phyloP scores from a whole-genome alignment of 1,139 yeast genomes.

The Keqinozyma sinolaborantium region DNA sequence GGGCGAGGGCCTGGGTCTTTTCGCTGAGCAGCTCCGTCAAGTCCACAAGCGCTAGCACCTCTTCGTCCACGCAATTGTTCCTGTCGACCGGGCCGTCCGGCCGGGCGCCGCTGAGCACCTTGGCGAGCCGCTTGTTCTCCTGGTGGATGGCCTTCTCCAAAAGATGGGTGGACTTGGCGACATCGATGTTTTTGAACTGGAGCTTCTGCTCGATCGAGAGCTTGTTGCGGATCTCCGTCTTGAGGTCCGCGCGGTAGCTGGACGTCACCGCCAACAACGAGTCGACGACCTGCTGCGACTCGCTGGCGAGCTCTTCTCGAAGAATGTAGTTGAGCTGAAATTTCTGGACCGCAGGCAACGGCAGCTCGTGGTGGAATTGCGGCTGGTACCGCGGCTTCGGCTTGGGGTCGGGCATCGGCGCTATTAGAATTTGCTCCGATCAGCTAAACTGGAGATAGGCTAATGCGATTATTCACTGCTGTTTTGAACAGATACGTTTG shows the following conservation, averaged over 20 bases:
- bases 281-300: conserved; percentile 30
- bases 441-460: no score
- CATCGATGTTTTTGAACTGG: conserved; percentile 32
- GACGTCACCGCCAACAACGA: conserved; percentile 30
- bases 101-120: conserved; percentile 6
- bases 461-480: no score
- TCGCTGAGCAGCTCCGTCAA: conserved; percentile 10
- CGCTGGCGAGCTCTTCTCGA: conserved; percentile 23
- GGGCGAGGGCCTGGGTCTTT: conserved; percentile 10
- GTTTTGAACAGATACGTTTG: no score
- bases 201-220: conserved; percentile 35
- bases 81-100: neutral
- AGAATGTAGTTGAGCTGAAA: conserved; percentile 39
- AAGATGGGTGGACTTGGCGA: conserved; percentile 24
- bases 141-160: conserved; percentile 17
- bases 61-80: conserved; percentile 10
- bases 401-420: neutral
- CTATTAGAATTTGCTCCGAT: neutral
- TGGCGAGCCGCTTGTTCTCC: conserved; percentile 17
- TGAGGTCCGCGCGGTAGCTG: conserved; percentile 40
- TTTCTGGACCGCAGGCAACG: conserved; percentile 32
- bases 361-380: conserved; percentile 1
- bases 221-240: conserved; percentile 30
- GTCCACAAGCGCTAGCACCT: conserved; percentile 13
- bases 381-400: conserved; percentile 2